Evolutionary conservation across 2,329 filamentous ascomycete genomes (phyloP), one percentile per base, ranked within the genome.

Genomic region (Pyrenochaeta sp.): DNA sequence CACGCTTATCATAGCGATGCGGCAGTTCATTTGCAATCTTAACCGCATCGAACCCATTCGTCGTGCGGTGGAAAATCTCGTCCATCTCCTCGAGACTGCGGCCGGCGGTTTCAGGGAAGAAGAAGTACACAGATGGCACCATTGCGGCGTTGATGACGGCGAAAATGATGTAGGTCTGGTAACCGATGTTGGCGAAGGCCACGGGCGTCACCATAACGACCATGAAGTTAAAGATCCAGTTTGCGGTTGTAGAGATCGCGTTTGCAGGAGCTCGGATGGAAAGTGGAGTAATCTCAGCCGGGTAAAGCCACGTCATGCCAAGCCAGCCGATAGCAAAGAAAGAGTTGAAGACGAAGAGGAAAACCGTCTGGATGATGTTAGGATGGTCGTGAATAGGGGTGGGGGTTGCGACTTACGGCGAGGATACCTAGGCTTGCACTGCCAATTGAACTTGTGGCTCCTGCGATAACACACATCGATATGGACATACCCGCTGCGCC

Each of bases 281-380:
- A 41, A 96, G 83, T 36, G 90, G 90, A 80, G 88, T 95, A 72
- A 94, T 88, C 77, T 96, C 91, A 64, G 90, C 90, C 60, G 68
- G 69, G 37, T 71, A 72, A 1, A 69, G 46, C 67, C 66, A 94
- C 88, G 65, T 95, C 82, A 63, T 80, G 69, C 82, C 81, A 75
- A 61, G 79, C 90, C 90, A 96, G 54, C 90, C 95, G 53, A 83
- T 83, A 48, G 90, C 90, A 69, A 96, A 96, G 80, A 88, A 94
- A 79, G 89, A 90, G 79, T 96, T 92, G 80, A 91, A 94, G 75
- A 96, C 88, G 75, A 87, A 88, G 66, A 96, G 92, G 77, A 95
- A 93, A 50, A 95, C 89, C 79, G 91, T 66, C 48, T 61, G 32
- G 0, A 31, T n/a, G 55, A 57, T 20, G 14, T 54, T 50, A 63